Evolutionary conservation across 202 grass and related monocot species (phyloP).

Genomic region (Carex sylvatica): DNA sequence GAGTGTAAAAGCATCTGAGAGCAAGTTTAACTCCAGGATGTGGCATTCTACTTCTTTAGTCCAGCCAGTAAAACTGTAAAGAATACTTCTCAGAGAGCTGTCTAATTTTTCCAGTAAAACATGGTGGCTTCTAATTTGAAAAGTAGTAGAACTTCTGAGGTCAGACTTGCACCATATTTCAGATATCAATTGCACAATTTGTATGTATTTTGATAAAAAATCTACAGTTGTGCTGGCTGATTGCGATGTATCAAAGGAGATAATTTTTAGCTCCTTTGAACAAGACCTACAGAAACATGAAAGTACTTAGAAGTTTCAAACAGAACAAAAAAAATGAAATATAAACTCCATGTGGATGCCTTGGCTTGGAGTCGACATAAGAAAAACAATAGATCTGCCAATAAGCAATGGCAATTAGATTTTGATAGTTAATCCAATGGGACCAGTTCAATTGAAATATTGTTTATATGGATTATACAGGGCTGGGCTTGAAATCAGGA

Average conservation of each 20-base stretch:
- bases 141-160: constrained; percentile 32
- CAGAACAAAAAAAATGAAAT: constrained; percentile 5
- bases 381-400: not conserved
- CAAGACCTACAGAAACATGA: constrained; percentile 57
- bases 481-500: not conserved
- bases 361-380: not conserved
- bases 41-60: constrained; percentile 56
- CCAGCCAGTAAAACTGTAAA: constrained; percentile 55
- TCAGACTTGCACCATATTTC: constrained; percentile 49
- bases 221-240: constrained; percentile 47
- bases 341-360: not conserved
- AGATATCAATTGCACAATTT: constrained; percentile 49
- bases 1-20: constrained; percentile 52
- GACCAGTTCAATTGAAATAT: not conserved
- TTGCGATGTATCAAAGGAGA: constrained; percentile 46
- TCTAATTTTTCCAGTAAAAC: constrained; percentile 64
- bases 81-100: constrained; percentile 55
- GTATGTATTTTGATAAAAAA: constrained; percentile 61
- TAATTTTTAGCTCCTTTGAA: constrained; percentile 55
- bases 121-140: constrained; percentile 41
- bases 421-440: not conserved
- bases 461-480: not conserved
- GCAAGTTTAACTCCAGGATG: constrained; percentile 62
- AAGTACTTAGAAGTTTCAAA: not conserved
- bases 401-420: not conserved